Percentiles rank a stretch among this genome's conserved stretches.
Evolutionary conservation across 163 green algal genomes (phyloP).

Genomic region (Scenedesmus sp.): DNA sequence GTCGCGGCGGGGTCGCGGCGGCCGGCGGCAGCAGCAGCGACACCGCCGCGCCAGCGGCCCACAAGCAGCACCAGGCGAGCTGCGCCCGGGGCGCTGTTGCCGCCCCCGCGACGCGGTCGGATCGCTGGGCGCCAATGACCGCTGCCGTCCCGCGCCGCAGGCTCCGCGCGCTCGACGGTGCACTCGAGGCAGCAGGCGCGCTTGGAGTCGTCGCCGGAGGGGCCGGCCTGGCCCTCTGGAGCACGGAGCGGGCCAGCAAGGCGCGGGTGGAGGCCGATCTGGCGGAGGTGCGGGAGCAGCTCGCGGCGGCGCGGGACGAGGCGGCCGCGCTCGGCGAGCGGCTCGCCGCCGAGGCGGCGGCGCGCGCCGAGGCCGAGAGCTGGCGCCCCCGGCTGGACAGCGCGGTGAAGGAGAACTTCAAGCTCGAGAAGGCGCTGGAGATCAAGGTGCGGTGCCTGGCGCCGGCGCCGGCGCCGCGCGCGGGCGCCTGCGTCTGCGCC

Average conservation of each 20-base stretch:
- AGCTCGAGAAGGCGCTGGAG: conserved; percentile 57
- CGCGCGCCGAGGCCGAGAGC: conserved; percentile 42
- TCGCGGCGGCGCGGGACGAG: conserved; percentile 15
- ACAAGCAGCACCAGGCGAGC: no score
- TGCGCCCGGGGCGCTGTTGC: no score
- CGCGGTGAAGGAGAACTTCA: conserved; percentile 47
- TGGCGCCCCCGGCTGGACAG: conserved; percentile 36
- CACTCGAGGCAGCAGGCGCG: no score
- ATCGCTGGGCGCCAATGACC: no score
- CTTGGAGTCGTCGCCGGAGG: conserved; percentile 21
- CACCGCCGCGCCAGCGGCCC: no score
- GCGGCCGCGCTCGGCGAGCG: not conserved
- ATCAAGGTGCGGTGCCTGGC: conserved; percentile 45
- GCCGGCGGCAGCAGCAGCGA: no score
- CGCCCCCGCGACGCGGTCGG: no score
- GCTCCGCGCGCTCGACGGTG: no score
- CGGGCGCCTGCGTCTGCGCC: not conserved
- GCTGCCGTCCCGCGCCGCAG: no score
- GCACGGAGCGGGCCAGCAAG: conserved; percentile 42
- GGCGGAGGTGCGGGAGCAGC: not conserved
- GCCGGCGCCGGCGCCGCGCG: not conserved
- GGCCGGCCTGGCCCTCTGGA: conserved; percentile 41
- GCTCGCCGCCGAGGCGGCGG: conserved; percentile 37
- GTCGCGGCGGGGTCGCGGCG: no score
- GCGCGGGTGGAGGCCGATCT: not conserved